These are phyloP conservation scores for Amphibolis antarctica DNA, from an alignment of 106 monocot species.

Conservation along the genomic window DNA sequence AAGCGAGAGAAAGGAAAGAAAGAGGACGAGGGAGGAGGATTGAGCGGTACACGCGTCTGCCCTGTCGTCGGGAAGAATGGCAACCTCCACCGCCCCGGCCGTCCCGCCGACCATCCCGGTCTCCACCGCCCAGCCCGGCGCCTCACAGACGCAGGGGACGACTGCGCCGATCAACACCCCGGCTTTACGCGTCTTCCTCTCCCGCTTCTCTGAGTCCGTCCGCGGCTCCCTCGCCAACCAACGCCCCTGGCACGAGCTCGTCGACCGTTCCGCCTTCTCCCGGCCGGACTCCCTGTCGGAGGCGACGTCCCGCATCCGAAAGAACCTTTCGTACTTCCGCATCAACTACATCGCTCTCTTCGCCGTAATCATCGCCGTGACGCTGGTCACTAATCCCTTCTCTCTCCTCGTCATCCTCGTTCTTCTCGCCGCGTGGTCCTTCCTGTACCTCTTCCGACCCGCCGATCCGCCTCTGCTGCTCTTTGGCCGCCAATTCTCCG, in stretches of 20 bases:
- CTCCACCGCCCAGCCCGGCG: background rate
- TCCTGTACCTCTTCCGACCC: slow-evolving; percentile 72
- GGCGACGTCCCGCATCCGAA: slow-evolving; percentile 14
- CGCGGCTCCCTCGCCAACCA: slow-evolving; percentile 32
- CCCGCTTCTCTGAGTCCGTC: slow-evolving; percentile 34
- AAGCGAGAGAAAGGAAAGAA: too few relatives aligned
- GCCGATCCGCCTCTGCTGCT: slow-evolving; percentile 50
- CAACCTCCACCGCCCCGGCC: background rate
- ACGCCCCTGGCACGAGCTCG: slow-evolving; percentile 46
- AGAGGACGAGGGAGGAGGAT: too few relatives aligned
- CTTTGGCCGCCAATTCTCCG: slow-evolving; percentile 55
- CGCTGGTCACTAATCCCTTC: slow-evolving; percentile 22
- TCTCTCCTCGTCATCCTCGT: slow-evolving; percentile 50
- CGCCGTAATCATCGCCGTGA: slow-evolving; percentile 8
- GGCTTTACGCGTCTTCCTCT: slow-evolving; percentile 38
- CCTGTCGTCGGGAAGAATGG: background rate
- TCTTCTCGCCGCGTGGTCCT: slow-evolving; percentile 65
- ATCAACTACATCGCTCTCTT: slow-evolving; percentile 17
- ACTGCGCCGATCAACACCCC: slow-evolving; percentile 18
- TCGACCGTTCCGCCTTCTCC: slow-evolving; percentile 53
- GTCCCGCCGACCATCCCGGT: slow-evolving; percentile 3
- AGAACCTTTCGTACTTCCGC: slow-evolving; percentile 23
- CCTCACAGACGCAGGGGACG: background rate
- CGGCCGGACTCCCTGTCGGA: slow-evolving; percentile 45
- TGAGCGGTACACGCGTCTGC: too few relatives aligned